Percentiles rank a stretch among this genome's conserved stretches.
These are phyloP conservation scores for Arxiozyma bovina DNA, from an alignment of 1,139 yeast species.

Conservation along the genomic window DNA sequence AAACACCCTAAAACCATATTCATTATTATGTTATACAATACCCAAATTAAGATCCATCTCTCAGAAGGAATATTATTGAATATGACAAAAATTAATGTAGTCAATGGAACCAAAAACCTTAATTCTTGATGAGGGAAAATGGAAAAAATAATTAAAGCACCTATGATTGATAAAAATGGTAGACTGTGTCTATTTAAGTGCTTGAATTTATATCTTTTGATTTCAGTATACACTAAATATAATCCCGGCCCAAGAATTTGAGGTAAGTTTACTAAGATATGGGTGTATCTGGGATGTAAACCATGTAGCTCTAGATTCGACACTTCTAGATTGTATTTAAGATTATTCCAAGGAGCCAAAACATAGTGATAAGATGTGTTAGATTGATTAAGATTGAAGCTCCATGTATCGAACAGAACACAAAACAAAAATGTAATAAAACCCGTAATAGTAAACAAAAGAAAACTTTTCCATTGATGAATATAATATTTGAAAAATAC, in stretches of 20 bases:
- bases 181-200: conserved; percentile 15
- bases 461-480: conserved; percentile 19
- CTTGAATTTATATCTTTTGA: conserved; percentile 10
- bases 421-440: conserved; percentile 33
- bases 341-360: conserved; percentile 68
- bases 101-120: conserved; percentile 68
- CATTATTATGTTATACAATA: conserved; percentile 52
- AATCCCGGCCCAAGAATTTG: conserved; percentile 69
- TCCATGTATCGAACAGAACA: conserved; percentile 23
- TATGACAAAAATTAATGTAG: conserved; percentile 62
- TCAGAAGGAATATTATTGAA: conserved; percentile 26
- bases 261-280: conserved; percentile 66
- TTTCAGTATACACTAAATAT: conserved; percentile 34
- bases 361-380: conserved; percentile 29
- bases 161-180: conserved; percentile 49
- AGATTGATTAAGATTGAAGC: neutral
- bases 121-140: conserved; percentile 85
- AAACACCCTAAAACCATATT: conserved; percentile 63
- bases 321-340: conserved; percentile 54
- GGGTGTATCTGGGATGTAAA: conserved; percentile 69
- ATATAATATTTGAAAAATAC: conserved; percentile 32
- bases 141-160: conserved; percentile 59
- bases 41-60: conserved; percentile 43
- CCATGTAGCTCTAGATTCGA: conserved; percentile 72
- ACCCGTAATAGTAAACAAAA: conserved; percentile 32